Evolutionary conservation across 345 rosid genomes (phyloP).

Genomic region (Syzygium oleosum): DNA sequence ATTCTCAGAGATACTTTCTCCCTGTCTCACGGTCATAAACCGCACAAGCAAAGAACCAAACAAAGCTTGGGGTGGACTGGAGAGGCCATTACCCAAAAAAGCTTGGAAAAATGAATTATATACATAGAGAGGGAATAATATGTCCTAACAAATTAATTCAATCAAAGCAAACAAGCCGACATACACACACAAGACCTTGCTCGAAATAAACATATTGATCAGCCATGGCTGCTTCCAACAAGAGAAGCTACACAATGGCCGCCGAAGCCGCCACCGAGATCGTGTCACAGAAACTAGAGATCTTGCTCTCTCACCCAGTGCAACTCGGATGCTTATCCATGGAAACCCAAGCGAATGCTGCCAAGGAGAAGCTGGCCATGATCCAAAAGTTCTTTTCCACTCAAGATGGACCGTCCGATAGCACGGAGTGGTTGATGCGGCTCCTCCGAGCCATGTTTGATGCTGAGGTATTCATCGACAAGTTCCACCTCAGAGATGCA

Average conservation of each 20-base stretch:
- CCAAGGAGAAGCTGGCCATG: neutral
- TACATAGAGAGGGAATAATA: accelerated
- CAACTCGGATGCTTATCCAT: accelerated
- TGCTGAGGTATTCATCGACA: neutral
- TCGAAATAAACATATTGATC: too few species aligned
- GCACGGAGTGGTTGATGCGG: neutral
- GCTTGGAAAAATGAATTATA: neutral
- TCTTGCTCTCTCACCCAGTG: neutral
- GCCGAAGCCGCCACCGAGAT: accelerated
- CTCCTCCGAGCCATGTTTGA: neutral
- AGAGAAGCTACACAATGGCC: neutral
- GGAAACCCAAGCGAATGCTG: accelerated
- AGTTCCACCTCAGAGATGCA: neutral
- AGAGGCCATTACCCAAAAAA: neutral
- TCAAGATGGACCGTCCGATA: neutral
- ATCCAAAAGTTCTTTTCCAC: neutral
- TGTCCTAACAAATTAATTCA: neutral
- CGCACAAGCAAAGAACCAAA: neutral
- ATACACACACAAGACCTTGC: neutral
- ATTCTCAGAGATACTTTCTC: too few species aligned
- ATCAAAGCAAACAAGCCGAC: neutral
- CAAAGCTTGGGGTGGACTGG: accelerated
- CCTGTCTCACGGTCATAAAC: neutral
- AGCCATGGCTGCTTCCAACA: neutral
- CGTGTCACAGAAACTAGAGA: too few species aligned